Evolutionary conservation across 1,139 yeast genomes (phyloP).

Genomic region (Kodamaea arcana): DNA sequence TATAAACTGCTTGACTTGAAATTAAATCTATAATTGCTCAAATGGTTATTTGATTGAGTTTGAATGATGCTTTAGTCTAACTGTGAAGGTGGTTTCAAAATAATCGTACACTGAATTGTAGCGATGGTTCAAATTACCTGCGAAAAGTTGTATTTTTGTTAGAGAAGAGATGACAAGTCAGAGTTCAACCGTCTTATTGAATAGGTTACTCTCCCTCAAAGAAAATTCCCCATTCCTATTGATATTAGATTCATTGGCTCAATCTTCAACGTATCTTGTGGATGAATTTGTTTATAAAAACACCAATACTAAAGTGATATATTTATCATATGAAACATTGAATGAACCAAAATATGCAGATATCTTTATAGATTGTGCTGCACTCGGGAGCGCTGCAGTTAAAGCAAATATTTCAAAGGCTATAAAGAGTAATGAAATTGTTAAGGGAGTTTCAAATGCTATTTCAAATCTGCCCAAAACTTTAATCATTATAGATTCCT

Average conservation of each 20-base stretch:
- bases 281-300: conserved; percentile 51
- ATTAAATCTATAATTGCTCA: too few relatives aligned
- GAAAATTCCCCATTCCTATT: conserved; percentile 74
- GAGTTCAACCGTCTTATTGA: conserved; percentile 55
- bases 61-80: too few relatives aligned
- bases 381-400: conserved; percentile 16
- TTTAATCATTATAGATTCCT: conserved; percentile 60
- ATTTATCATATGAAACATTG: conserved; percentile 61
- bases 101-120: too few relatives aligned
- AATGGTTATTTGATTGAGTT: too few relatives aligned
- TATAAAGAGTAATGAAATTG: conserved; percentile 21
- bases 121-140: background rate
- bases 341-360: conserved; percentile 48
- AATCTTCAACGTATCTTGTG: conserved; percentile 55
- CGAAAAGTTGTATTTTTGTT: background rate
- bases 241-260: conserved; percentile 64
- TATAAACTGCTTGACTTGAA: too few relatives aligned
- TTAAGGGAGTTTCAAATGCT: conserved; percentile 1
- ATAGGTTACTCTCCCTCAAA: conserved; percentile 59
- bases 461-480: conserved; percentile 15
- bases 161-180: conserved; percentile 37
- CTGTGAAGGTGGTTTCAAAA: too few relatives aligned
- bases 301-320: conserved; percentile 33
- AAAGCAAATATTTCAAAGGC: background rate
- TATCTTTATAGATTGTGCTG: conserved; percentile 47